Base-by-base conservation (phyloP, 1,284 basidiomycete genomes). In the Peniophora sp. region DNA sequence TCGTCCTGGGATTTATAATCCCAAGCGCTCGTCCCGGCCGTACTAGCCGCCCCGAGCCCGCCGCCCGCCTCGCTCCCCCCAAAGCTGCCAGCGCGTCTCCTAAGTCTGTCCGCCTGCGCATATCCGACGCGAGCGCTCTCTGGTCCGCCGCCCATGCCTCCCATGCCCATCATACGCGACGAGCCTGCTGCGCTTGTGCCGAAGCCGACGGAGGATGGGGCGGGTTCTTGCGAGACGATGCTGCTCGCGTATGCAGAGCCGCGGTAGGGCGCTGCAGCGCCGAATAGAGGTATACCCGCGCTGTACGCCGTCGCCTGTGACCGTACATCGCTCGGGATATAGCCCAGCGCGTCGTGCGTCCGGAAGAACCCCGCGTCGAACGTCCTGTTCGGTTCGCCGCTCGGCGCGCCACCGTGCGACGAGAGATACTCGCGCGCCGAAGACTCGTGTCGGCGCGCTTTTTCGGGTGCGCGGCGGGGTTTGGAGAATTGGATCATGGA, bases 401-500 rank as follows among this genome's bases (percentile, higher is more conserved):
- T 88, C 85, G 79, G 56, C 76, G 75, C 69, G 53, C 58, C 64
- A n/a, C n/a, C 27, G 27, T 32, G 27, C 27, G 27, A 32, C 41
- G 68, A 66, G 52, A 83, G 63, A 59, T 75, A 90, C 61, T 86
- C 87, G 55, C 83, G 82, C 18, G 92, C 92, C 61, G 74, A 87
- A 6, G 90, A 89, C 65, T 95, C 92, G 61, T 93, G 89, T 48
- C 92, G 80, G 52, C 88, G 83, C 2, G 89, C 85, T 65, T 92
- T 92, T 55, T 79, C 79, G 20, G 92, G 75, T 5, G 91, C 81
- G 51, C 92, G 85, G 50, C 92, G 82, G 17, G 95, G 94, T 69
- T 95, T 94, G 75, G 88, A 92, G 72, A 99, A 98, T 65, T 98
- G 97, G 52, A 99, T 97, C 95, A 99, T 96, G 69, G 92, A 95